phyloP scores from a whole-genome alignment of 441 rosid genomes.

The Dalechampia spathulata region DNA sequence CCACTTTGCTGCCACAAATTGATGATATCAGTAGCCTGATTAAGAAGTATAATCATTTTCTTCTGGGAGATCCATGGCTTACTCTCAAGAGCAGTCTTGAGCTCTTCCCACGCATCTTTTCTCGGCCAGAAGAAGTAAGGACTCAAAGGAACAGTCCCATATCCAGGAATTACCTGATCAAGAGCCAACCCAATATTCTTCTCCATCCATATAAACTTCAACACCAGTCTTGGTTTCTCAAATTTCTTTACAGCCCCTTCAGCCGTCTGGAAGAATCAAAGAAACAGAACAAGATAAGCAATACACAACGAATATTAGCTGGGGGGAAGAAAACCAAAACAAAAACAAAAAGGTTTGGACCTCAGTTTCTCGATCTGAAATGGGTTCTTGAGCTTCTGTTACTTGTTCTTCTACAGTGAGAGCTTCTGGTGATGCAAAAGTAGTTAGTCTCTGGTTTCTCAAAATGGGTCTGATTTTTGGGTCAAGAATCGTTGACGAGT shows the following conservation, averaged over 20 bases:
- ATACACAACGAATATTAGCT: too few species aligned
- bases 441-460: slow-evolving; percentile 20
- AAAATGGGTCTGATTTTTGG: slow-evolving; percentile 26
- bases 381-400: slow-evolving; percentile 13
- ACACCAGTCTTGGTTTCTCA: slow-evolving; percentile 62
- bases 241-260: slow-evolving; percentile 44
- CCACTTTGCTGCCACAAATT: slow-evolving; percentile 98
- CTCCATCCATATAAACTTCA: slow-evolving; percentile 98
- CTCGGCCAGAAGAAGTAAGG: slow-evolving; percentile 95
- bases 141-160: slow-evolving; percentile 76
- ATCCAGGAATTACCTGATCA: slow-evolving; percentile 78
- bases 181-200: slow-evolving; percentile 87
- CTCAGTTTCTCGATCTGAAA: slow-evolving; percentile 11
- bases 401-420: slow-evolving; percentile 12
- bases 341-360: slow-evolving; percentile 10
- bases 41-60: slow-evolving; percentile 87
- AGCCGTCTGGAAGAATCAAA: slow-evolving; percentile 29
- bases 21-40: slow-evolving; percentile 94
- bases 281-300: not conserved
- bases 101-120: slow-evolving; percentile 98
- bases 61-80: slow-evolving; percentile 95
- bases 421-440: slow-evolving; percentile 42
- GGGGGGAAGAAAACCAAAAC: not conserved
- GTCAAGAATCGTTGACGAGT: slow-evolving; percentile 5
- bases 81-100: slow-evolving; percentile 73